phyloP scores from a whole-genome alignment of 371 early-diverging fungal genomes.

The Mortierella sp. region DNA sequence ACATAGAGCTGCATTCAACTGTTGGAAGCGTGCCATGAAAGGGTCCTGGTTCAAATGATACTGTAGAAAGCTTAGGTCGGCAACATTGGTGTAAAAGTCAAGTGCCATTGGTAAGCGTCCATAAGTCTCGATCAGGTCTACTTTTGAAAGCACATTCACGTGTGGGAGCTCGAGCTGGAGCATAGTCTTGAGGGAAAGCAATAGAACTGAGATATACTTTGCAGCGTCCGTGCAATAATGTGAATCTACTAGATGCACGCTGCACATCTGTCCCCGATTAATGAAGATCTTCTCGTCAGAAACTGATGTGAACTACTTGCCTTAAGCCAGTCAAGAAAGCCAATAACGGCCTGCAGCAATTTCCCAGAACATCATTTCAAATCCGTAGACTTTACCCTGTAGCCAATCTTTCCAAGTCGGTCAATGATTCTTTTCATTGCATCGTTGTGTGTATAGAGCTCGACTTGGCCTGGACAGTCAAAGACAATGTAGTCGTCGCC shows the following conservation, averaged over 20 bases:
- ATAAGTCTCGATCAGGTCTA: constrained; percentile 88
- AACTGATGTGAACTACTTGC: not conserved
- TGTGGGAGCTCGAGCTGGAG: constrained; percentile 95
- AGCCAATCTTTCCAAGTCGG: constrained; percentile 77
- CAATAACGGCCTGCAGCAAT: not conserved
- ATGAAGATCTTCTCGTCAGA: not conserved
- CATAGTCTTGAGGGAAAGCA: constrained; percentile 91
- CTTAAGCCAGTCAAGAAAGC: not conserved
- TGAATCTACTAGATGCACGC: constrained; percentile 95
- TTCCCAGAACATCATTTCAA: not conserved
- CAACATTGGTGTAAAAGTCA: constrained; percentile 95
- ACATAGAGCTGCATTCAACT: constrained; percentile 85
- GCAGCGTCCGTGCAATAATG: constrained; percentile 94
- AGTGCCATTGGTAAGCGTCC: constrained; percentile 83
- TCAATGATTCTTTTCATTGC: constrained; percentile 84
- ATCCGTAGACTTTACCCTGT: constrained; percentile 63
- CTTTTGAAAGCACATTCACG: constrained; percentile 95
- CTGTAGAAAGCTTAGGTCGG: constrained; percentile 86
- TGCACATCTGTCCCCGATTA: constrained; percentile 70
- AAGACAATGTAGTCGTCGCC: constrained; percentile 92
- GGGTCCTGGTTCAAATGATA: constrained; percentile 77
- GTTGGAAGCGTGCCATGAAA: constrained; percentile 72
- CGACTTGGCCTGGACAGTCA: constrained; percentile 99
- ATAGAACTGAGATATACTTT: constrained; percentile 92
- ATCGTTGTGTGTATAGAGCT: constrained; percentile 95